These are phyloP conservation scores for Vicia sativa DNA, from an alignment of 306 rosid genomes.

Conservation along the genomic window DNA sequence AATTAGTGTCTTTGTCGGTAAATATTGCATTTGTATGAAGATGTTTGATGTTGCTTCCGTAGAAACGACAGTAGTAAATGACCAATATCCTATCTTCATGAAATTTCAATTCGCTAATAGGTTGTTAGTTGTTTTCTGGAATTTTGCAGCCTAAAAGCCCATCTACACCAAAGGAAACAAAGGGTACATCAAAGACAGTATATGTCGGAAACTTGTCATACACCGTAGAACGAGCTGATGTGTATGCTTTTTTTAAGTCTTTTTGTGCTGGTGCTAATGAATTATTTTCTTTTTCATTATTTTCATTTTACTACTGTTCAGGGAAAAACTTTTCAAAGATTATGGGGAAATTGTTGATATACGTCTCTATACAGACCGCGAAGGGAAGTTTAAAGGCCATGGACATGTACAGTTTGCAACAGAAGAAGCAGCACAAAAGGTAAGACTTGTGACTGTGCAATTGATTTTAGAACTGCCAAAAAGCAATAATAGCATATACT, in stretches of 20 bases:
- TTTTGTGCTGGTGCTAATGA: background rate
- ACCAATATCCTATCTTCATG: background rate
- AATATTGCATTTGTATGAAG: constrained; percentile 34
- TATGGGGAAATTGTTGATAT: constrained; percentile 68
- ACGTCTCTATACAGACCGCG: constrained; percentile 51
- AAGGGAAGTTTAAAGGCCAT: constrained; percentile 69
- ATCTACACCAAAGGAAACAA: constrained; percentile 41
- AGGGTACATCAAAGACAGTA: constrained; percentile 52
- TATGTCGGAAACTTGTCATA: constrained; percentile 63
- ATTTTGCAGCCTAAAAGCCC: constrained; percentile 64
- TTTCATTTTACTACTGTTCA: constrained; percentile 37
- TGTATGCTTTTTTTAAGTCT: constrained; percentile 50
- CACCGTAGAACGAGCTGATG: constrained; percentile 54
- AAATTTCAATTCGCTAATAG: background rate
- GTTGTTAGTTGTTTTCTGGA: constrained; percentile 16
- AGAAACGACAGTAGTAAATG: constrained; percentile 45
- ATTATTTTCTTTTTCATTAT: constrained; percentile 19
- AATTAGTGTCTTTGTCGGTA: background rate
- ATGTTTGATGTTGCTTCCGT: constrained; percentile 54
- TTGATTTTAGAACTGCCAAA: constrained; percentile 8
- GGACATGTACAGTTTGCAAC: constrained; percentile 82
- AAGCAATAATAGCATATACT: constrained; percentile 14
- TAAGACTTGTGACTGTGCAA: constrained; percentile 38
- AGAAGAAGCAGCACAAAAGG: constrained; percentile 61
- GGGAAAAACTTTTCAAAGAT: constrained; percentile 67